These are phyloP conservation scores for Phyllosticta capitalensis DNA, from an alignment of 2,329 filamentous ascomycete species.

Conservation along the genomic window DNA sequence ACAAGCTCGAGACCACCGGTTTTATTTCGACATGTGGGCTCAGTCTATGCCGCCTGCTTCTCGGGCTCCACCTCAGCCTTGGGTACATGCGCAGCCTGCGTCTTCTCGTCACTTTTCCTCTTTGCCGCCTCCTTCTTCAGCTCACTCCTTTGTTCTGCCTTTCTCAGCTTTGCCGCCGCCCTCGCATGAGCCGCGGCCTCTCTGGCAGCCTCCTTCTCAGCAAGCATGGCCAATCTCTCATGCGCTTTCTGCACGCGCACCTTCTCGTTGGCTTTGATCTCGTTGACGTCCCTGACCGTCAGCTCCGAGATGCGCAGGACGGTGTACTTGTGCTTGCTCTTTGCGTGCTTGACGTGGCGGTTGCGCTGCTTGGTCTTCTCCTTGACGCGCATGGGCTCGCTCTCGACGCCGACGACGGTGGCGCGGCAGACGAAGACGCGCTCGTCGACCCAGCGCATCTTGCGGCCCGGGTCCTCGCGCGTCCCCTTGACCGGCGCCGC, in stretches of 20 bases:
- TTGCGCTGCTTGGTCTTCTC: conserved; percentile 57
- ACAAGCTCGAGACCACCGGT: too few relatives aligned
- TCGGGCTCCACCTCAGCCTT: background rate
- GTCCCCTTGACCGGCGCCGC: conserved; percentile 23
- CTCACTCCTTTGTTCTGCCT: background rate
- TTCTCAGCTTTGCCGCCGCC: background rate
- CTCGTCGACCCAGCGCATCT: conserved; percentile 62
- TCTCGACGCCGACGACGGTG: conserved; percentile 74
- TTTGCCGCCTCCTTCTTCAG: background rate
- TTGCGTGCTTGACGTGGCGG: conserved; percentile 59
- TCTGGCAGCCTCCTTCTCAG: background rate
- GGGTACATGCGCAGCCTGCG: background rate
- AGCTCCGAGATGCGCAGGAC: conserved; percentile 77
- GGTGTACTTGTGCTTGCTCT: conserved; percentile 87
- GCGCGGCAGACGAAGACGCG: conserved; percentile 76
- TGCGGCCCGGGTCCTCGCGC: conserved; percentile 21
- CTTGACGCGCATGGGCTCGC: conserved; percentile 48
- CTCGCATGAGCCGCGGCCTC: background rate
- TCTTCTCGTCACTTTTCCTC: background rate
- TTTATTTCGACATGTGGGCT: too few relatives aligned
- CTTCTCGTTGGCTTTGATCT: conserved; percentile 35
- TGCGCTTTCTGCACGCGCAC: background rate
- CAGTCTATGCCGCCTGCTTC: background rate
- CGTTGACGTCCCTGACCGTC: conserved; percentile 51
- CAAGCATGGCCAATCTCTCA: background rate